Conservation (phyloP, 805 yeast species). For the Candida nitratophila region DNA sequence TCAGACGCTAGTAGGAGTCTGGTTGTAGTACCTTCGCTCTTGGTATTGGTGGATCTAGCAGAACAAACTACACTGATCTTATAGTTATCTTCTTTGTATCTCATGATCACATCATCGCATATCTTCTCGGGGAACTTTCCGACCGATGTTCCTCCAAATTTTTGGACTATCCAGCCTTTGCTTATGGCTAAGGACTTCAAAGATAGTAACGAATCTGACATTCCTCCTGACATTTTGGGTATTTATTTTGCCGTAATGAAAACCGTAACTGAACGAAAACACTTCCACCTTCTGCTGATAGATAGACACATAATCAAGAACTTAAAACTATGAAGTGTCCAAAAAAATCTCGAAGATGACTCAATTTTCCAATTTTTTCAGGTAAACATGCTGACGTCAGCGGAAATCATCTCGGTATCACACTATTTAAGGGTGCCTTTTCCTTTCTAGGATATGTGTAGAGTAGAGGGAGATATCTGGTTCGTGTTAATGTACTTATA, state of each 20-base stretch:
- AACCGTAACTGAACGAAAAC: too few species aligned
- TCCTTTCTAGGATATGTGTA: too few species aligned
- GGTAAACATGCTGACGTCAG: too few species aligned
- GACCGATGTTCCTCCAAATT: slow-evolving; percentile 95
- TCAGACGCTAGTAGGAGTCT: slow-evolving; percentile 83
- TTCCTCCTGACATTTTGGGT: neutral
- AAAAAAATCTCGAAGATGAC: too few species aligned
- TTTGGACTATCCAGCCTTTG: slow-evolving; percentile 72
- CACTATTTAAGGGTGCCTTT: too few species aligned
- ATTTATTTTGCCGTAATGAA: too few species aligned
- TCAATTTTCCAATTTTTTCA: too few species aligned
- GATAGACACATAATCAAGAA: too few species aligned
- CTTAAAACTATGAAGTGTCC: too few species aligned
- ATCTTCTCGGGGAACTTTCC: slow-evolving; percentile 89
- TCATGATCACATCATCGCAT: slow-evolving; percentile 75
- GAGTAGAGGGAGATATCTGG: too few species aligned
- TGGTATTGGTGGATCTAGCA: slow-evolving; percentile 86
- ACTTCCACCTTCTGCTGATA: neutral
- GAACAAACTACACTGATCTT: slow-evolving; percentile 93
- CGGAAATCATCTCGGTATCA: too few species aligned
- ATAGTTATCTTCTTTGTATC: slow-evolving; percentile 41
- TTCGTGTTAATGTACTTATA: too few species aligned
- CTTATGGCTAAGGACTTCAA: slow-evolving; percentile 1
- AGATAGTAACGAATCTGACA: neutral
- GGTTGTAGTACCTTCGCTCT: slow-evolving; percentile 93